A percentile compares a stretch with the other conserved stretches of the same genome.
phyloP scores from a whole-genome alignment of 78 protist genomes.

The Dictyostelium purpureum region DNA sequence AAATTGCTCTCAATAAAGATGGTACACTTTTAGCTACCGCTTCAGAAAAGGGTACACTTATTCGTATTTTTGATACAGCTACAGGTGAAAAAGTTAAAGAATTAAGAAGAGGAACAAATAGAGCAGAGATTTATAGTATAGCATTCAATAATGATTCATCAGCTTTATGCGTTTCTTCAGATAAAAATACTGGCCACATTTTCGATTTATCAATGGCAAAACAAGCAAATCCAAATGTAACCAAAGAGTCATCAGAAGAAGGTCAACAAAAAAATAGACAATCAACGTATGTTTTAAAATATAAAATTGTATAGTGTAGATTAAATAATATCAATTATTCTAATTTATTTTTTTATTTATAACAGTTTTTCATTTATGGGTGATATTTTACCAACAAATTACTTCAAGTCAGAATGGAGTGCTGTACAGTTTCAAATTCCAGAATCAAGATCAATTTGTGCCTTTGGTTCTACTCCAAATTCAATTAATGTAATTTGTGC shows the following conservation, averaged over 20 bases:
- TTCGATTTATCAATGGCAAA: constrained; percentile 81
- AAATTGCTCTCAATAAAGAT: constrained; percentile 90
- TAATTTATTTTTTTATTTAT: neutral
- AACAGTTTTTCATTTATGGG: constrained; percentile 84
- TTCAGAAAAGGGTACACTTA: constrained; percentile 96
- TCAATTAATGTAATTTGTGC: constrained; percentile 84
- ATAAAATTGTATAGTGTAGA: neutral
- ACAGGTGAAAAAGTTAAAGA: constrained; percentile 88
- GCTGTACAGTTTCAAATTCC: constrained; percentile 94
- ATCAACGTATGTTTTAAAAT: constrained; percentile 14
- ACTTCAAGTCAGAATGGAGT: constrained; percentile 96
- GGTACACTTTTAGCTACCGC: constrained; percentile 96
- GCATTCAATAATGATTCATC: constrained; percentile 84
- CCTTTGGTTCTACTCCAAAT: constrained; percentile 89
- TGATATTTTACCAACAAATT: constrained; percentile 88
- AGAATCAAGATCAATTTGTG: constrained; percentile 88
- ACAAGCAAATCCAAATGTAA: neutral
- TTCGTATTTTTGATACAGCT: constrained; percentile 94
- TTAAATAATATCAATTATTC: neutral
- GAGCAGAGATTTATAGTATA: constrained; percentile 89
- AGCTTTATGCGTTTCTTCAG: constrained; percentile 90
- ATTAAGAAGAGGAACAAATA: constrained; percentile 94
- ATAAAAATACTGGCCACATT: constrained; percentile 96
- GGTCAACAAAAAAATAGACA: constrained; percentile 21
- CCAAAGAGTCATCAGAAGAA: neutral